These are phyloP conservation scores for Tricholomella constricta DNA, from an alignment of 768 basidiomycete genomes.

Conservation along the genomic window DNA sequence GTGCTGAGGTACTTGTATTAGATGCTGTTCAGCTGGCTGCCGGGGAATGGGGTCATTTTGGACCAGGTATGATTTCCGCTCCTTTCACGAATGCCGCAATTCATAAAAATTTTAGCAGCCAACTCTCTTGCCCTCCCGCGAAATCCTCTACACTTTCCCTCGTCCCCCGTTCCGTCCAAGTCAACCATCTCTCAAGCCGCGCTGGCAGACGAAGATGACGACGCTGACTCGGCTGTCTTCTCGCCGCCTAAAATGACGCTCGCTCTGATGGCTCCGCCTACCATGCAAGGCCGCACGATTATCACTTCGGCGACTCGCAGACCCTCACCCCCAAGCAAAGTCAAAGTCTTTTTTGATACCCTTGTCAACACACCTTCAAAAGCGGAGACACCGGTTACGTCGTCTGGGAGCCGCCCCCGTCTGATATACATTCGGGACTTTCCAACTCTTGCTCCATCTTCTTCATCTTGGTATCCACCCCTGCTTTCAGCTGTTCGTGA, in stretches of 20 bases:
- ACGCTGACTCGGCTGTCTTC: slow-evolving; percentile 34
- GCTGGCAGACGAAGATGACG: slow-evolving; percentile 50
- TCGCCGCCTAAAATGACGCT: slow-evolving; percentile 44
- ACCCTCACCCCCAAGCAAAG: slow-evolving; percentile 50
- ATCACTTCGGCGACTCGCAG: slow-evolving; percentile 45
- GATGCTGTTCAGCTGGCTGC: slow-evolving; percentile 85
- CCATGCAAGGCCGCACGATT: slow-evolving; percentile 40
- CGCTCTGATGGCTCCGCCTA: slow-evolving; percentile 40
- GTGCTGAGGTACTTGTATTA: slow-evolving; percentile 80
- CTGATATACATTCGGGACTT: slow-evolving; percentile 87
- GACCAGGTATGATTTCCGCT: slow-evolving; percentile 54
- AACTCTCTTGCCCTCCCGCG: slow-evolving; percentile 64
- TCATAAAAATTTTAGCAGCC: slow-evolving; percentile 53
- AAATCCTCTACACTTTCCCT: slow-evolving; percentile 75
- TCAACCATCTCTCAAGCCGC: slow-evolving; percentile 25
- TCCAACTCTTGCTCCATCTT: slow-evolving; percentile 69
- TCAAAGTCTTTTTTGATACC: slow-evolving; percentile 75
- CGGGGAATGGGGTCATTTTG: slow-evolving; percentile 86
- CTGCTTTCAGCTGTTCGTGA: slow-evolving; percentile 78
- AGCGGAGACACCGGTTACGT: slow-evolving; percentile 24
- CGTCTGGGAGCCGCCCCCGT: slow-evolving; percentile 52
- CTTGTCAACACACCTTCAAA: slow-evolving; percentile 64
- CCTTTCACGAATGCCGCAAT: background rate
- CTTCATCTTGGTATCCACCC: slow-evolving; percentile 78
- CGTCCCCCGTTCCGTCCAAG: slow-evolving; percentile 26